These are phyloP conservation scores for Periconia sp. DNA, from an alignment of 2,329 filamentous ascomycete genomes.

Conservation along the genomic window DNA sequence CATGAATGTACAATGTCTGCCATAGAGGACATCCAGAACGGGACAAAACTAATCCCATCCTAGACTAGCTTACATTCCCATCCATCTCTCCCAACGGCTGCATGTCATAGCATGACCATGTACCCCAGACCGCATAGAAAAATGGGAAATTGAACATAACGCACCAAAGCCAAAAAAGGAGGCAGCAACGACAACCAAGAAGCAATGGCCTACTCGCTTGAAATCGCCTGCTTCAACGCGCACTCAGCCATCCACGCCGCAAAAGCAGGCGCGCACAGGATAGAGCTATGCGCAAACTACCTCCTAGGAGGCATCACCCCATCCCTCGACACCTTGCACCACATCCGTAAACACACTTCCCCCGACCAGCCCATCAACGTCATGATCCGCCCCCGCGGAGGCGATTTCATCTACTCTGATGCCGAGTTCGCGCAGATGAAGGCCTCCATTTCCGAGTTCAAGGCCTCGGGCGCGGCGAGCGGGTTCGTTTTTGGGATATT, in stretches of 20 bases:
- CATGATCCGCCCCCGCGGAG: slow-evolving; percentile 56
- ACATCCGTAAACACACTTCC: slow-evolving; percentile 22
- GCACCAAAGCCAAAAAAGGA: no score
- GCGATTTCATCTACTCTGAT: slow-evolving; percentile 48
- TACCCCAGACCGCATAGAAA: no score
- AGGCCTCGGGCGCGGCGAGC: slow-evolving; percentile 31
- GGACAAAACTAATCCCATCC: no score
- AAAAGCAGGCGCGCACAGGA: slow-evolving; percentile 49
- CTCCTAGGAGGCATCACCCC: slow-evolving; percentile 49
- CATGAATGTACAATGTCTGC: no score
- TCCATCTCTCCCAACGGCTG: no score
- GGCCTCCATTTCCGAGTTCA: slow-evolving; percentile 40
- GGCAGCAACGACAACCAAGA: no score
- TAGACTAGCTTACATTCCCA: no score
- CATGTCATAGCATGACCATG: no score
- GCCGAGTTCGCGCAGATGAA: slow-evolving; percentile 51
- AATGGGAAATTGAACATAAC: no score
- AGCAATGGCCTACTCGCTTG: slow-evolving; percentile 28
- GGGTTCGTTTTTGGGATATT: slow-evolving; percentile 59
- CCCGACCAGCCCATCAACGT: slow-evolving; percentile 49
- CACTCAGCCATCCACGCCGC: slow-evolving; percentile 48
- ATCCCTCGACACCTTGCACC: slow-evolving; percentile 21
- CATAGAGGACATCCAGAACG: no score
- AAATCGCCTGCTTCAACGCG: slow-evolving; percentile 54
- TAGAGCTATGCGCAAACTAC: slow-evolving; percentile 53